phyloP scores from a whole-genome alignment of 1,284 basidiomycete species.

The Austroboletus niveus region DNA sequence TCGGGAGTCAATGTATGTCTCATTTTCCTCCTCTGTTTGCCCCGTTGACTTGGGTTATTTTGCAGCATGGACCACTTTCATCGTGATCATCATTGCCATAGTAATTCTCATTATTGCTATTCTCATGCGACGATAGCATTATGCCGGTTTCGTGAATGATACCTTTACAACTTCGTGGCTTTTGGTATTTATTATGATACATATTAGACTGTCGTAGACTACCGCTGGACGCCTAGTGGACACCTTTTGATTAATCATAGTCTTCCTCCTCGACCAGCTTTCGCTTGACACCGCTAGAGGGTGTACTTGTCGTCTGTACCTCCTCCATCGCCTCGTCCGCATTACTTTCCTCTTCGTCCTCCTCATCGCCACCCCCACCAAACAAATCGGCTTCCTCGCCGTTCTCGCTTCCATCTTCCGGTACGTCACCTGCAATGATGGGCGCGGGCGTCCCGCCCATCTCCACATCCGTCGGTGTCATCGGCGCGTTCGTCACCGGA shows the following conservation, averaged over 20 bases:
- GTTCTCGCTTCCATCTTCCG: slow-evolving; percentile 64
- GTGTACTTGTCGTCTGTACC: slow-evolving; percentile 50
- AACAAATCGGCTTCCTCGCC: slow-evolving; percentile 63
- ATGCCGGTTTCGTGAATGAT: background rate
- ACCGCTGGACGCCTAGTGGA: slow-evolving; percentile 8
- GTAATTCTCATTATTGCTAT: slow-evolving; percentile 31
- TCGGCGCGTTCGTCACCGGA: slow-evolving; percentile 31
- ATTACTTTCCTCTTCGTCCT: slow-evolving; percentile 65
- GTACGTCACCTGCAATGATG: slow-evolving; percentile 38
- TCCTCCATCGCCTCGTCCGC: slow-evolving; percentile 68
- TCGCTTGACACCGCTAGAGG: slow-evolving; percentile 65
- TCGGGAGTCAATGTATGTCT: slow-evolving; percentile 53
- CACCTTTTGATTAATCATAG: slow-evolving; percentile 54
- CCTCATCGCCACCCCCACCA: slow-evolving; percentile 63
- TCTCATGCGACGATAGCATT: slow-evolving; percentile 23
- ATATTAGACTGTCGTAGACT: slow-evolving; percentile 23
- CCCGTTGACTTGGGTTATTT: slow-evolving; percentile 7
- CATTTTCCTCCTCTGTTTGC: background rate
- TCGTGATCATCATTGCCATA: slow-evolving; percentile 38
- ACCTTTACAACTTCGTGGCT: slow-evolving; percentile 1
- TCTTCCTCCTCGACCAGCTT: slow-evolving; percentile 84
- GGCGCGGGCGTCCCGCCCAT: slow-evolving; percentile 47
- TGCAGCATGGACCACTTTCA: slow-evolving; percentile 42
- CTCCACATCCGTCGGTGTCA: slow-evolving; percentile 63
- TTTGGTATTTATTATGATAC: slow-evolving; percentile 30